A percentile compares a stretch with the other conserved stretches of the same genome.
Conservation (phyloP, 2,329 filamentous ascomycete species). For the Hypocrella siamensis region DNA sequence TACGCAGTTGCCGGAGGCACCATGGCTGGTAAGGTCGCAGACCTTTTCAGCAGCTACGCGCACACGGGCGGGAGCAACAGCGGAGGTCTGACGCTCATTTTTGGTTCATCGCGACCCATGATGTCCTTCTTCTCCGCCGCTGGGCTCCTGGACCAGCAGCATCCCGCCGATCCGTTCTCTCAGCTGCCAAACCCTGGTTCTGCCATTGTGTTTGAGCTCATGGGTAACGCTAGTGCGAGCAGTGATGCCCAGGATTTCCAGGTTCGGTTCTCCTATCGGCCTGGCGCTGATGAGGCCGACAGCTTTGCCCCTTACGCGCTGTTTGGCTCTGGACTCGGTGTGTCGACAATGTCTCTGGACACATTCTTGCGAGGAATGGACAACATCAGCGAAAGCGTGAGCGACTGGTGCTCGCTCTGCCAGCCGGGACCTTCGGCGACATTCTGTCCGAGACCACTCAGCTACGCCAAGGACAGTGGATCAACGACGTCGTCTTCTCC, state of each 20-base stretch:
- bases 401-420: slow-evolving; percentile 30
- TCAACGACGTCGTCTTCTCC: neutral
- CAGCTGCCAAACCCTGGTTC: slow-evolving; percentile 52
- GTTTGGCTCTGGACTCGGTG: slow-evolving; percentile 20
- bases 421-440: slow-evolving; percentile 11
- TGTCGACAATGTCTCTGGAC: slow-evolving; percentile 18
- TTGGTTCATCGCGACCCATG: slow-evolving; percentile 39
- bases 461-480: neutral
- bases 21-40: slow-evolving; percentile 27
- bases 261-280: slow-evolving; percentile 42
- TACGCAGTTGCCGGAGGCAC: slow-evolving; percentile 38
- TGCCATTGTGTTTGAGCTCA: slow-evolving; percentile 58
- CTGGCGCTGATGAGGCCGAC: slow-evolving; percentile 22
- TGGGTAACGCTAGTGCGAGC: slow-evolving; percentile 12
- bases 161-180: slow-evolving; percentile 27
- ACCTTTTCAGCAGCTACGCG: slow-evolving; percentile 21
- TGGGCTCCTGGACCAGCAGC: slow-evolving; percentile 29
- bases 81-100: slow-evolving; percentile 35
- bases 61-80: slow-evolving; percentile 20
- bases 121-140: slow-evolving; percentile 37
- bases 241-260: slow-evolving; percentile 20
- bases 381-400: slow-evolving; percentile 15
- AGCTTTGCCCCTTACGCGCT: slow-evolving; percentile 22
- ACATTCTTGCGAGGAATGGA: slow-evolving; percentile 23
- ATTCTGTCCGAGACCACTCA: slow-evolving; percentile 18